Evolutionary conservation across 257 asterid genomes (phyloP).

Genomic region (Petunia secreta): DNA sequence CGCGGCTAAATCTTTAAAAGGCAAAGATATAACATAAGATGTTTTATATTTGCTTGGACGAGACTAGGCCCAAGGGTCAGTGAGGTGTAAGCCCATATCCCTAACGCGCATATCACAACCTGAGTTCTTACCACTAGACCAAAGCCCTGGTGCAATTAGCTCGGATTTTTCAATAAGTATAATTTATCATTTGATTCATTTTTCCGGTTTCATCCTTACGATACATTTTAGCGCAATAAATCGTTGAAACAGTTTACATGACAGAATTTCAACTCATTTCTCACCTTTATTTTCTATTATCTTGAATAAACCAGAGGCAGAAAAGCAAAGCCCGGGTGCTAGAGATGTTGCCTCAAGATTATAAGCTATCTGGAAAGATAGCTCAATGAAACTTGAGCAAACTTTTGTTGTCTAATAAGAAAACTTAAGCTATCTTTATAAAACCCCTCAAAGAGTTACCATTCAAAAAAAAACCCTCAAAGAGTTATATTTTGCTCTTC

Average conservation of each 20-base stretch:
- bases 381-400: background rate
- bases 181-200: background rate
- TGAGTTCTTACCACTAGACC: no score
- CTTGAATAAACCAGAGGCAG: conserved; percentile 3
- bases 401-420: background rate
- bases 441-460: background rate
- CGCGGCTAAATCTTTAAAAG: background rate
- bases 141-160: no score
- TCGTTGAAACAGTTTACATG: background rate
- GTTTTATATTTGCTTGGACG: background rate
- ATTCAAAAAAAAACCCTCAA: background rate
- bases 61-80: background rate
- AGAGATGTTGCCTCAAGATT: conserved; percentile 6
- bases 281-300: background rate
- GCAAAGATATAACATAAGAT: background rate
- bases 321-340: background rate
- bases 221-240: background rate
- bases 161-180: no score
- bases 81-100: background rate
- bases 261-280: conserved; percentile 17
- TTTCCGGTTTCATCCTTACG: background rate
- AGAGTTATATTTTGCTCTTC: background rate
- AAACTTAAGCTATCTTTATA: no score
- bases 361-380: background rate
- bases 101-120: no score